Percentiles rank a stretch among this genome's conserved stretches.
phyloP scores from a whole-genome alignment of 2,329 filamentous ascomycete species.

The Cryphonectria parasitica region DNA sequence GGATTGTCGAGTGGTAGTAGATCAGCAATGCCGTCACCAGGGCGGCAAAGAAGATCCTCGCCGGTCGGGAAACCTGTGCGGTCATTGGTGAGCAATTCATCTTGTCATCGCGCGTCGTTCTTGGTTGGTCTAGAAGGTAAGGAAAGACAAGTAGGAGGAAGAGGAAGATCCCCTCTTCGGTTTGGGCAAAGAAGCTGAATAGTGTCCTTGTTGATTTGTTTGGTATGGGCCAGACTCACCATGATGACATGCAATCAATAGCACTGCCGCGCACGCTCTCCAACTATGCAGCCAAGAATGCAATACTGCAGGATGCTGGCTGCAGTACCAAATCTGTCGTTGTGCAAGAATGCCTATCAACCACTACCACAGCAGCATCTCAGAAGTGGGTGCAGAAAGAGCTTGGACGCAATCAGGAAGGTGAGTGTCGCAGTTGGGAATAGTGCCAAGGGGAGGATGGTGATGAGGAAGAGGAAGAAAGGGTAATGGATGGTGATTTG shows the following conservation, averaged over 20 bases:
- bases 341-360: background rate
- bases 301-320: background rate
- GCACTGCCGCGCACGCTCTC: background rate
- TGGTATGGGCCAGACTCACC: background rate
- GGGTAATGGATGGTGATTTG: background rate
- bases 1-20: conserved; percentile 24
- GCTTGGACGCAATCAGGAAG: background rate
- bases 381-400: background rate
- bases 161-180: background rate
- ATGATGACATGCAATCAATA: background rate
- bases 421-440: background rate
- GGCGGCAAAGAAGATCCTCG: conserved; percentile 25
- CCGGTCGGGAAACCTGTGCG: conserved; percentile 20
- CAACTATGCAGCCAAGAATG: background rate
- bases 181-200: background rate
- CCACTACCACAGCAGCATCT: background rate
- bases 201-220: background rate
- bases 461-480: background rate
- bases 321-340: background rate
- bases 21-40: conserved; percentile 24
- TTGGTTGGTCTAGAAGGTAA: background rate
- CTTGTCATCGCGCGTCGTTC: background rate
- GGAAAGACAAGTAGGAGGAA: too few species aligned
- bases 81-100: conserved; percentile 10
- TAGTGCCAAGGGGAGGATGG: background rate